Evolutionary conservation across 176 grass and related monocot species (phyloP), one percentile per base, ranked within the genome.

Genomic region (Puccinellia tenuiflora): DNA sequence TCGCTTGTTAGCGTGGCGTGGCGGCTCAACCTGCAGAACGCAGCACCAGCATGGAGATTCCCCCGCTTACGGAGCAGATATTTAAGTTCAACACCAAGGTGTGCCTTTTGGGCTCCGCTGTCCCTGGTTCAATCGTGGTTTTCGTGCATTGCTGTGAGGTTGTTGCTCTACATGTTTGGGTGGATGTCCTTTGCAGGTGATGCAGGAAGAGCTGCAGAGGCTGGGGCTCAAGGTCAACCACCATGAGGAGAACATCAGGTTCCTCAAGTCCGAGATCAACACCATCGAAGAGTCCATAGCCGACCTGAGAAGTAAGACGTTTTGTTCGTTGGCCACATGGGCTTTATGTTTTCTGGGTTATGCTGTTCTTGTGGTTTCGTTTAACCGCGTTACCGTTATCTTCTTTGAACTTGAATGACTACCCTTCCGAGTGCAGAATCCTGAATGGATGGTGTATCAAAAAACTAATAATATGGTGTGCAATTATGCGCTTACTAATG

Each of bases 181-280:
- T 65, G 25, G 3, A 26, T 87, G 26, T 64, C n/a, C 35, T 51
- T 79, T 91, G 63, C 83, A 97, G 95, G 67, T 21, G 45, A 78
- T 94, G 88, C 78, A 97, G 84, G 88, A 92, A 14, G 88, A 92
- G 48, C 30, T 97, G 43, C 56, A 91, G 40, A 92, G 77, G 78
- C 67, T 94, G 43, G 90, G 69, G 9, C 68, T 91, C 73, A 85
- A 91, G 79, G 80, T 91, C 75, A 88, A 89, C 52, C 88, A 94
- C 80, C 88, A 97, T 37, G 92, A 97, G 51, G 75, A 90, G 40
- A 91, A 91, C 81, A 69, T 94, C 31, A 89, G 65, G 64, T 84
- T 91, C 79, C 84, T 97, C 78, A 94, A 91, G 18, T 86, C 90
- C 17, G 48, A 91, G 68, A 85, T 92, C 56, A 66, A 88, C 55